Conservation (phyloP, 495 filamentous ascomycete species). For the Darksidea phi region DNA sequence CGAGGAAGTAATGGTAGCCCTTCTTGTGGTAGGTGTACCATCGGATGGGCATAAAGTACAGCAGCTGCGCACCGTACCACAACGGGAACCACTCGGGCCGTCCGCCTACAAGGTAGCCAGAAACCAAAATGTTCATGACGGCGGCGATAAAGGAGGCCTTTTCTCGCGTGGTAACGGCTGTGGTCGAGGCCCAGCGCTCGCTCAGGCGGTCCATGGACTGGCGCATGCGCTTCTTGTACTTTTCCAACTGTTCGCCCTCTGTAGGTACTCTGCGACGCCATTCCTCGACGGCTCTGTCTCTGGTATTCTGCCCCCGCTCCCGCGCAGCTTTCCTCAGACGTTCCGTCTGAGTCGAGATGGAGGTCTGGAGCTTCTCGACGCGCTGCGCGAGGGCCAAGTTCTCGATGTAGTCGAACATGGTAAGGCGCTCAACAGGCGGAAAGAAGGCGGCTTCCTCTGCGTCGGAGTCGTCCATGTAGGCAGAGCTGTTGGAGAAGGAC, state of each 20-base stretch:
- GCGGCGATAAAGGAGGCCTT: constrained; percentile 95
- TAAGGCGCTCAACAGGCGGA: constrained; percentile 86
- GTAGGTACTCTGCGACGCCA: constrained; percentile 79
- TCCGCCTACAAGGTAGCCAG: constrained; percentile 87
- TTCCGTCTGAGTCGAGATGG: constrained; percentile 75
- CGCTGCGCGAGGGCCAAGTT: constrained; percentile 87
- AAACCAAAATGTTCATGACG: constrained; percentile 95
- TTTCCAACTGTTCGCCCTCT: constrained; percentile 87
- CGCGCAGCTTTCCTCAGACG: constrained; percentile 76
- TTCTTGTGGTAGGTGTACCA: constrained; percentile 84
- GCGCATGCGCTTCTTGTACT: constrained; percentile 84
- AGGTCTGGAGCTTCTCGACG: constrained; percentile 81
- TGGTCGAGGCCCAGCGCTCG: constrained; percentile 82
- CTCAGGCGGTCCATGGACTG: constrained; percentile 82
- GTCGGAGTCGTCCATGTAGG: constrained; percentile 50
- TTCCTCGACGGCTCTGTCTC: constrained; percentile 80
- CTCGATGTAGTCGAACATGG: constrained; percentile 88
- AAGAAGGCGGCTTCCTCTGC: constrained; percentile 81
- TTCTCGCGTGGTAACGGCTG: constrained; percentile 82
- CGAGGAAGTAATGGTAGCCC: constrained; percentile 96
- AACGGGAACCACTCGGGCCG: constrained; percentile 81
- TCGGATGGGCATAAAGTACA: constrained; percentile 94
- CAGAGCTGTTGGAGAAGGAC: constrained; percentile 63
- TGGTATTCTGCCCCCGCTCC: constrained; percentile 54
- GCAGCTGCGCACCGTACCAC: constrained; percentile 73